These are phyloP conservation scores for Fusarium nygamai DNA, from an alignment of 2,329 filamentous ascomycete species.

Conservation along the genomic window DNA sequence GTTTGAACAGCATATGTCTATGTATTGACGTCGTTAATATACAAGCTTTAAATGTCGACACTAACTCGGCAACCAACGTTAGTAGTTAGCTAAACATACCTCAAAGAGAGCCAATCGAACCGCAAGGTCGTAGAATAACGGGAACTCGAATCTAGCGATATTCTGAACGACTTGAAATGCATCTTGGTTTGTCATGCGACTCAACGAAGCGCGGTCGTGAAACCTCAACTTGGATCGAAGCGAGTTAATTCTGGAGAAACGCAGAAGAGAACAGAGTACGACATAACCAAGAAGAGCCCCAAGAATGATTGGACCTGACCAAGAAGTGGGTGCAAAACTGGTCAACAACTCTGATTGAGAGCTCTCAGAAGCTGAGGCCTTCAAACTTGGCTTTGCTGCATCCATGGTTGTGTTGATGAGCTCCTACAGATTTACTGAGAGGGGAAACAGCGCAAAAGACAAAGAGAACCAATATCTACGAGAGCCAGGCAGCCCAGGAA, in stretches of 20 bases:
- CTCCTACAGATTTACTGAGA: background rate
- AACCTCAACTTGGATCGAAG: slow-evolving; percentile 47
- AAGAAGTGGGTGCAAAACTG: slow-evolving; percentile 12
- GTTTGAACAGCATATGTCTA: slow-evolving; percentile 55
- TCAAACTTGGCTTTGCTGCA: slow-evolving; percentile 9
- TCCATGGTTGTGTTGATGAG: slow-evolving; percentile 9
- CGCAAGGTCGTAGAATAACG: slow-evolving; percentile 49
- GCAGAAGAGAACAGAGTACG: slow-evolving; percentile 48
- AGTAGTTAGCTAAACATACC: slow-evolving; percentile 30
- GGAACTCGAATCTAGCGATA: slow-evolving; percentile 50
- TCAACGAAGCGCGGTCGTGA: slow-evolving; percentile 49
- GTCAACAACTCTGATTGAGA: background rate
- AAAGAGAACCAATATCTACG: background rate
- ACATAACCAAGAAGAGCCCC: slow-evolving; percentile 45
- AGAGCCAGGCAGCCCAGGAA: background rate
- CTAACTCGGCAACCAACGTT: background rate
- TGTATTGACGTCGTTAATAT: background rate
- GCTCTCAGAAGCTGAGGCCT: slow-evolving; percentile 3
- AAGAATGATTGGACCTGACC: slow-evolving; percentile 25
- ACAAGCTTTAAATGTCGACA: background rate
- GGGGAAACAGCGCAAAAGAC: background rate
- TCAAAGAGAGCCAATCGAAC: slow-evolving; percentile 55
- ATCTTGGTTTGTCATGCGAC: slow-evolving; percentile 55
- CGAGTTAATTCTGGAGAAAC: slow-evolving; percentile 49
- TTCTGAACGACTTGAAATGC: slow-evolving; percentile 56